phyloP scores from a whole-genome alignment of 108 stramenopile species.

The Stephanodiscus triporus region DNA sequence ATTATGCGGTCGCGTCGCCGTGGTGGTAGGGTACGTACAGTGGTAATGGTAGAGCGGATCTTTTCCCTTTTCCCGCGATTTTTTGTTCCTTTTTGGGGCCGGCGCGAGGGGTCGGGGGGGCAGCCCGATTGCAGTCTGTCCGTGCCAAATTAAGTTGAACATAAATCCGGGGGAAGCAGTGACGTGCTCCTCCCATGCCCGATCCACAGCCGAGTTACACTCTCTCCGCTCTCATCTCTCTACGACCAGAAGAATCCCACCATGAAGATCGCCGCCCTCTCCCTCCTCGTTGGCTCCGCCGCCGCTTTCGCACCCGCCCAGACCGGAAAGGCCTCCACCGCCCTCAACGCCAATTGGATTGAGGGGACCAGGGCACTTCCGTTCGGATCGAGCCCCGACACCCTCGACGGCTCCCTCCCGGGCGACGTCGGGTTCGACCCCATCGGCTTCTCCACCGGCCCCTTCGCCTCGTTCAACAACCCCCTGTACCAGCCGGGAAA shows the following conservation, averaged over 20 bases:
- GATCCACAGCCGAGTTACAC: too few species aligned
- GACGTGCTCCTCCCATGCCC: too few species aligned
- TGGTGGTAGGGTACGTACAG: too few species aligned
- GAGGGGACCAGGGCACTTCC: conserved; percentile 80
- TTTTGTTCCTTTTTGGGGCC: too few species aligned
- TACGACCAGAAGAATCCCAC: background rate
- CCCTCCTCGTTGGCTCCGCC: conserved; percentile 59
- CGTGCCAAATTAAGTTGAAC: too few species aligned
- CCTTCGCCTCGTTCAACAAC: conserved; percentile 68
- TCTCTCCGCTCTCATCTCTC: too few species aligned
- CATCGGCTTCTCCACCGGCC: conserved; percentile 91
- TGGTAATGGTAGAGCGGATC: too few species aligned
- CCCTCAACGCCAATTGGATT: conserved; percentile 49
- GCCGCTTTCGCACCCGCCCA: conserved; percentile 59
- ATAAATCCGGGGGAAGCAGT: too few species aligned
- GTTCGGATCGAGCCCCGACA: conserved; percentile 74
- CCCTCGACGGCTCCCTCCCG: conserved; percentile 89
- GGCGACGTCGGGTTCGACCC: conserved; percentile 98
- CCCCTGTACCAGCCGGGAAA: conserved; percentile 48
- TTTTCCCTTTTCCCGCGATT: too few species aligned
- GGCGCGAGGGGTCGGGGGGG: too few species aligned
- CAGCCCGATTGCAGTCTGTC: too few species aligned
- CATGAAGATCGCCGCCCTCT: conserved; percentile 67
- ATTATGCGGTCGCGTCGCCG: too few species aligned
- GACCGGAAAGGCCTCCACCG: conserved; percentile 37